Conservation (phyloP, 2,329 filamentous ascomycete genomes). For the Rhexocercosporidium sp. region DNA sequence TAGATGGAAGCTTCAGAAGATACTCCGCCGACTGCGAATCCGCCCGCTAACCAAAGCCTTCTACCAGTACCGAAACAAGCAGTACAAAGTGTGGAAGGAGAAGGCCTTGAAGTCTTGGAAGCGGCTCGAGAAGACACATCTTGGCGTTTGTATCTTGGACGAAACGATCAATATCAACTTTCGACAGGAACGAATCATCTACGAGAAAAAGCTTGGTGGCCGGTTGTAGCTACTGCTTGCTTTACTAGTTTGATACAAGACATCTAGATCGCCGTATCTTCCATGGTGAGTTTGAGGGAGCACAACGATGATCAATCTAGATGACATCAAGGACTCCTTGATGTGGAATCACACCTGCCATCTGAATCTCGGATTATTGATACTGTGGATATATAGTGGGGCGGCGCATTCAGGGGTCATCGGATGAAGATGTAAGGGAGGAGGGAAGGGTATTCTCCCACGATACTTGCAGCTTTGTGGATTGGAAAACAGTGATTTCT, state of each 20-base stretch:
- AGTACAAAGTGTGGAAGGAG: slow-evolving; percentile 20
- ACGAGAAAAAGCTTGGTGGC: slow-evolving; percentile 21
- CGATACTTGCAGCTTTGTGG: too few relatives aligned
- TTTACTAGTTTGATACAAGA: not conserved
- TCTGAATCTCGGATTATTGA: not conserved
- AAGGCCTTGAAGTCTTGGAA: slow-evolving; percentile 24
- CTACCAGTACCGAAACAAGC: slow-evolving; percentile 17
- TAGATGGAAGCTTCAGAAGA: slow-evolving; percentile 24
- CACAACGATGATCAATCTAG: not conserved
- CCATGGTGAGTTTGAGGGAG: not conserved
- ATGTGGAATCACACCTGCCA: not conserved
- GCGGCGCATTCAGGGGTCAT: not conserved
- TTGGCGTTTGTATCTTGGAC: slow-evolving; percentile 23
- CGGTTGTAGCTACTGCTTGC: not conserved
- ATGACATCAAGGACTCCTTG: slow-evolving; percentile 7
- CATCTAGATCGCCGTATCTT: not conserved
- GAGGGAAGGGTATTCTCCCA: not conserved
- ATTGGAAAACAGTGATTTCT: not conserved
- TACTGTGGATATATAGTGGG: slow-evolving; percentile 2
- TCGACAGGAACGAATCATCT: slow-evolving; percentile 26
- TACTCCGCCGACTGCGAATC: slow-evolving; percentile 11
- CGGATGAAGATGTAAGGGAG: slow-evolving; percentile 4
- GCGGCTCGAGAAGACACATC: slow-evolving; percentile 24
- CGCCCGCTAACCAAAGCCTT: slow-evolving; percentile 18
- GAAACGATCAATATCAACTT: slow-evolving; percentile 28